Evolutionary conservation across 2,329 filamentous ascomycete species (phyloP), one percentile per base, ranked within the genome.

Genomic region (Malbranchea cinnamomea): DNA sequence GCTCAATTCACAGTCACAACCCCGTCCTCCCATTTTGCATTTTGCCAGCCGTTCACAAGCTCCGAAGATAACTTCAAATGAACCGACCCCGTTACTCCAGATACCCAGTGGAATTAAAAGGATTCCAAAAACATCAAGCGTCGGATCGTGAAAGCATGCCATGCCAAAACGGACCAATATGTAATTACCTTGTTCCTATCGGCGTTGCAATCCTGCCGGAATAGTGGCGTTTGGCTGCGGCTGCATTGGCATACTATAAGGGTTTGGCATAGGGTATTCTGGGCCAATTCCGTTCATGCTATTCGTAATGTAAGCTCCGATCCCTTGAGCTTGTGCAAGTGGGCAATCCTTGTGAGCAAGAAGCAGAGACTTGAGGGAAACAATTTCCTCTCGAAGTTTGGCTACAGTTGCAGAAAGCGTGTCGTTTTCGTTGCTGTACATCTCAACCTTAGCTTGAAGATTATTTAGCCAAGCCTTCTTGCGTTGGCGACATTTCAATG

Each of bases 401-500:
- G 78, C 78, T 35, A 95, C 84, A 39, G 89, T 87, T 3, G 75
- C 67, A 11, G 77, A 81, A 19, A 98, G 66, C 2, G 74, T 74
- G 48, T 98, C 89, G 40, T 95, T 95, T 56, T 98, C 89, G 1
- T 68, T 77, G 39, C 78, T 85, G 49, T 84, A 95, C 41, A 92
- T 67, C 53, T 98, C 89, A 10, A 95, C 87, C 56, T 95, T 95
- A 33, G 73, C 72, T 54, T 98, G 89, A 1, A 98, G 67, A 43
- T 93, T 95, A 18, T 81, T 80, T 34, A 95, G 70, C 89, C 89
- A 98, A 52, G 95, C 89, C 67, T 98, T 98, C 67, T 98, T 98
- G 12, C 89, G 74, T 55, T 98, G 89, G 37, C 89, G 78, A 56
- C 89, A 98, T 52, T 98, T 98, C 36, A 98, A 65, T 3, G 89